Evolutionary conservation across 306 rosid genomes (phyloP).

Genomic region (Rosa rugosa): DNA sequence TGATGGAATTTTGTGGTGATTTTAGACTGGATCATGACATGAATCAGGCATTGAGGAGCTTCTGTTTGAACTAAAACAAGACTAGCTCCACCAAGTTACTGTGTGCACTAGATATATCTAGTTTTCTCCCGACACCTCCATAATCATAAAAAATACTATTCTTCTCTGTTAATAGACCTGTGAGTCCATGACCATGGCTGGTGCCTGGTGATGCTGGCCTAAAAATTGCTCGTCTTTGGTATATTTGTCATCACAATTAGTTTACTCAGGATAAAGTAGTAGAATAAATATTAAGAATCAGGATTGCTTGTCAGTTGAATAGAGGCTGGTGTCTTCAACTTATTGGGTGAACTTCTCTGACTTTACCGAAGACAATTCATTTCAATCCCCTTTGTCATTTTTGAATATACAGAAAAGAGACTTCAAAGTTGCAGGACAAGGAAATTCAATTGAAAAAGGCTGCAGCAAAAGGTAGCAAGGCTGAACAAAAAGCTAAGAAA

Average conservation of each 20-base stretch:
- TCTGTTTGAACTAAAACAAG: neutral
- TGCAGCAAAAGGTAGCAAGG: constrained; percentile 95
- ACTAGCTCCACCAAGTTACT: neutral
- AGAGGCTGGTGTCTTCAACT: constrained; percentile 9
- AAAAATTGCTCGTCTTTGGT: neutral
- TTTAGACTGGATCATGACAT: neutral
- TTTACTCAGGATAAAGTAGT: neutral
- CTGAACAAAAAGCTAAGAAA: constrained; percentile 89
- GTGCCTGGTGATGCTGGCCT: neutral
- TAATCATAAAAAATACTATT: neutral
- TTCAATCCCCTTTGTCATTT: constrained; percentile 11
- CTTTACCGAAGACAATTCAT: neutral
- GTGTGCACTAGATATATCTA: too few species aligned
- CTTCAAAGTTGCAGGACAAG: constrained; percentile 68
- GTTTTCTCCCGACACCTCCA: neutral
- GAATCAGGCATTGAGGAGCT: neutral
- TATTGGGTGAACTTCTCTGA: neutral
- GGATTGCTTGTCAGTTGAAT: neutral
- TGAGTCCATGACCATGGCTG: neutral
- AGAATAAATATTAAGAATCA: neutral
- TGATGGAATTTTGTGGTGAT: neutral
- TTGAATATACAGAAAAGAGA: constrained; percentile 68
- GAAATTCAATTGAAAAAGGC: constrained; percentile 77
- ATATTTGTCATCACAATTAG: neutral
- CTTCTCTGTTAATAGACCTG: neutral